These are phyloP conservation scores for Ganoderma leucocontextum DNA, from an alignment of 1,284 basidiomycete species.

Conservation along the genomic window DNA sequence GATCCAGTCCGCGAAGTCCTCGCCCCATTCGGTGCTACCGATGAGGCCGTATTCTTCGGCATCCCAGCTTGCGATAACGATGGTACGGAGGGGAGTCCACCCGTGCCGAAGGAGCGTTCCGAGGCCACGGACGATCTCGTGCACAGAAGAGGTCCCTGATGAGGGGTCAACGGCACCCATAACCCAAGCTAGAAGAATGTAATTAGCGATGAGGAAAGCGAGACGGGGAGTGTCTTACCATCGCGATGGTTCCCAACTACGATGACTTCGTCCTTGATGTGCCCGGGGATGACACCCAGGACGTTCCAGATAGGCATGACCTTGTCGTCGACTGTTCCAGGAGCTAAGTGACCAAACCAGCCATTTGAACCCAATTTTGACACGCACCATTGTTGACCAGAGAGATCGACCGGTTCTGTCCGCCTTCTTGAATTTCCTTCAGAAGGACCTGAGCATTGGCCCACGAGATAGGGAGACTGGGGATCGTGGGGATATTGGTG, in stretches of 20 bases:
- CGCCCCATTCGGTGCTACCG: slow-evolving; percentile 88
- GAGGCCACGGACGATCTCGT: slow-evolving; percentile 84
- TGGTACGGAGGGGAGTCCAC: slow-evolving; percentile 90
- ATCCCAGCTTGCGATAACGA: slow-evolving; percentile 91
- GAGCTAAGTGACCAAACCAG: neutral
- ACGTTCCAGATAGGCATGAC: slow-evolving; percentile 87
- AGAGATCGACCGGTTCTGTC: slow-evolving; percentile 56
- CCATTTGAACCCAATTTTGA: neutral
- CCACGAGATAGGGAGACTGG: slow-evolving; percentile 81
- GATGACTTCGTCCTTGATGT: slow-evolving; percentile 85
- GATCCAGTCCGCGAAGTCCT: slow-evolving; percentile 88
- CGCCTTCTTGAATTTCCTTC: slow-evolving; percentile 55
- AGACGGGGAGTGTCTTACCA: slow-evolving; percentile 53
- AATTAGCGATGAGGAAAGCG: neutral
- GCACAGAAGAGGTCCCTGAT: slow-evolving; percentile 84
- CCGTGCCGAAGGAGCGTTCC: slow-evolving; percentile 75
- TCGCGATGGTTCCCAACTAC: slow-evolving; percentile 90
- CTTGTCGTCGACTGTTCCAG: slow-evolving; percentile 65
- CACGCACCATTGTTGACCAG: slow-evolving; percentile 69
- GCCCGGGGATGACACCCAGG: slow-evolving; percentile 89
- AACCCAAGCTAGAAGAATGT: slow-evolving; percentile 48
- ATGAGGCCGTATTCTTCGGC: slow-evolving; percentile 92
- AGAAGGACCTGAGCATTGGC: slow-evolving; percentile 69
- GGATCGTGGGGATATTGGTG: slow-evolving; percentile 80
- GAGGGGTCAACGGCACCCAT: slow-evolving; percentile 87